Conservation (phyloP, 2,329 filamentous ascomycete genomes). For the Alternaria viburni region DNA sequence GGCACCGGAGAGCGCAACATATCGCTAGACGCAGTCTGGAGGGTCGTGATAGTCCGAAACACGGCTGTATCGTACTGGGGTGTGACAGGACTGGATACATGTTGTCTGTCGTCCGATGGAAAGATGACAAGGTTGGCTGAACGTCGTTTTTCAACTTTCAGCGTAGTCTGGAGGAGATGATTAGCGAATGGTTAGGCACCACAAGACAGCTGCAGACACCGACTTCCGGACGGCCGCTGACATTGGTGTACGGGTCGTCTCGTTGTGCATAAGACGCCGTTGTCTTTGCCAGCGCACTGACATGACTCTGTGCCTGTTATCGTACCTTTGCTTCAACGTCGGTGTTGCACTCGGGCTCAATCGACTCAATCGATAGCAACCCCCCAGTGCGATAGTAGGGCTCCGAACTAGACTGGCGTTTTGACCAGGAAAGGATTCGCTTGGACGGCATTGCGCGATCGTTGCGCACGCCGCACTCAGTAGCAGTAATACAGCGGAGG, state of each 20-base stretch:
- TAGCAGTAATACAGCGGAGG: not conserved
- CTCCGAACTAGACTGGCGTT: constrained; percentile 46
- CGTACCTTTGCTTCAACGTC: constrained; percentile 41
- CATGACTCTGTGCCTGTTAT: constrained; percentile 8
- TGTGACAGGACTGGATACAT: constrained; percentile 31
- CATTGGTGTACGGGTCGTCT: constrained; percentile 24
- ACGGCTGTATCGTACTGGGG: constrained; percentile 37
- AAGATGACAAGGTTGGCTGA: constrained; percentile 41
- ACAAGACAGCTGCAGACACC: constrained; percentile 35
- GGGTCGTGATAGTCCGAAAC: constrained; percentile 40
- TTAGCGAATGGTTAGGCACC: constrained; percentile 42
- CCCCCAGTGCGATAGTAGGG: constrained; percentile 47
- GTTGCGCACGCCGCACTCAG: constrained; percentile 2
- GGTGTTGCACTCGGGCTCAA: constrained; percentile 12
- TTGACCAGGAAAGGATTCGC: constrained; percentile 55
- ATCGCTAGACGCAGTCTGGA: constrained; percentile 52
- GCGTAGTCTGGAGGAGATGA: constrained; percentile 29
- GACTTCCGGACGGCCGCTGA: constrained; percentile 12
- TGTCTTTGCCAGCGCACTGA: constrained; percentile 41
- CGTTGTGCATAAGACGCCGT: constrained; percentile 42
- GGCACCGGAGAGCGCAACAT: constrained; percentile 51
- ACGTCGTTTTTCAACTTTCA: constrained; percentile 28
- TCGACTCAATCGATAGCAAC: constrained; percentile 45
- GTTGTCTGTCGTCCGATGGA: constrained; percentile 29
- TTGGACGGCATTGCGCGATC: constrained; percentile 47